phyloP scores from a whole-genome alignment of 208 protist genomes.

The Trypanosoma scelopori region DNA sequence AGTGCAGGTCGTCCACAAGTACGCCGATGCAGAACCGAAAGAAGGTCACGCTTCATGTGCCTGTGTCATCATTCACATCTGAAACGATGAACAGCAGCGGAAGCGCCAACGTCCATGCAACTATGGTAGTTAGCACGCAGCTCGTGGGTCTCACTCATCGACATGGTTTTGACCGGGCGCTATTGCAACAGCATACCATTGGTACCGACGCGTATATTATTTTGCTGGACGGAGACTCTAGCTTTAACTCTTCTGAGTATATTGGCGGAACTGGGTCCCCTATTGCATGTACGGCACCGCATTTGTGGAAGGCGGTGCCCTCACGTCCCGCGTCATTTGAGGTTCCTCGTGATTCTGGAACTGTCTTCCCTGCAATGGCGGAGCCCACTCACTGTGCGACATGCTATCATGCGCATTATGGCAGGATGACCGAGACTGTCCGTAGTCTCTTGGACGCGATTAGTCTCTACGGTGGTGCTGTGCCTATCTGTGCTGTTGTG shows the following conservation, averaged over 20 bases:
- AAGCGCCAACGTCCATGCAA: not conserved
- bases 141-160: conserved; percentile 12
- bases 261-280: too few species aligned
- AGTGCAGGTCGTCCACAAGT: not conserved
- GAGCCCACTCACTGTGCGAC: too few species aligned
- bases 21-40: conserved; percentile 8
- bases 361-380: too few species aligned
- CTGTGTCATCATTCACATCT: not conserved
- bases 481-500: conserved; percentile 22
- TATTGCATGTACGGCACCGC: not conserved
- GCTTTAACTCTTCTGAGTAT: not conserved
- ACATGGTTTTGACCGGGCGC: conserved; percentile 9
- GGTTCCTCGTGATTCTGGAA: not conserved
- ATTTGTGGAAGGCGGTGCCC: not conserved
- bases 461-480: conserved; percentile 10
- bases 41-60: conserved; percentile 7
- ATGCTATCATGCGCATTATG: not conserved
- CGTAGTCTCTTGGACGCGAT: conserved; percentile 12
- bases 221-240: conserved; percentile 9
- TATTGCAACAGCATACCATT: conserved; percentile 25
- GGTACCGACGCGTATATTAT: conserved; percentile 29
- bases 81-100: not conserved
- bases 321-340: not conserved
- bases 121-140: conserved; percentile 2
- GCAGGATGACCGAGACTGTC: conserved; percentile 2